A percentile compares a stretch with the other conserved stretches of the same genome.
These are phyloP conservation scores for Trichophyton simii DNA, from an alignment of 2,329 filamentous ascomycete genomes.

Conservation along the genomic window DNA sequence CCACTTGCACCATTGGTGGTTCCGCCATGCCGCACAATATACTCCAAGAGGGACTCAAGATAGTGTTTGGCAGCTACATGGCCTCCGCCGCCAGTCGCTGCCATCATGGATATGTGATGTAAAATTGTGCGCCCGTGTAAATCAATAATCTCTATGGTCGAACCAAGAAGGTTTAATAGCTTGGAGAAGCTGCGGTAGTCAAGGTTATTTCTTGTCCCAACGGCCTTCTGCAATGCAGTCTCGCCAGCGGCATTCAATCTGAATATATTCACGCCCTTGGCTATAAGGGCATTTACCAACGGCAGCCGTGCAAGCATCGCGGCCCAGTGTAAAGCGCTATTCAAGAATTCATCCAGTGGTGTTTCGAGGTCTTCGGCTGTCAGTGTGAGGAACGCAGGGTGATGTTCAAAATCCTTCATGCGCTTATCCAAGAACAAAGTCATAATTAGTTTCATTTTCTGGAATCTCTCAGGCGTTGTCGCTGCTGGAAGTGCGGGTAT, in stretches of 20 bases:
- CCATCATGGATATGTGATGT: constrained; percentile 92
- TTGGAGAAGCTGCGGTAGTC: constrained; percentile 85
- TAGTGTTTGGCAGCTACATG: constrained; percentile 83
- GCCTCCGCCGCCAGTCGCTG: constrained; percentile 84
- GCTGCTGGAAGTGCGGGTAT: constrained; percentile 39
- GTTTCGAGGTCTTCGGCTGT: constrained; percentile 75
- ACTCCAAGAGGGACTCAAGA: constrained; percentile 84
- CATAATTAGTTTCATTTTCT: constrained; percentile 70
- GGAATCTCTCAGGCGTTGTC: constrained; percentile 52
- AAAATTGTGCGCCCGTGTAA: constrained; percentile 81
- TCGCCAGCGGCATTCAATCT: constrained; percentile 82
- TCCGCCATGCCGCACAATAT: constrained; percentile 77
- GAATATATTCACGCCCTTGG: constrained; percentile 73
- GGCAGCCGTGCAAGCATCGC: constrained; percentile 80
- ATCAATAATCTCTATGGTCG: constrained; percentile 83
- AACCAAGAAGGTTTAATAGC: constrained; percentile 73
- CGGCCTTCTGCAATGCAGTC: constrained; percentile 84
- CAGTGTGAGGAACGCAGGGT: constrained; percentile 64
- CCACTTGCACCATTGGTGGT: constrained; percentile 36
- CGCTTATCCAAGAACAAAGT: constrained; percentile 67
- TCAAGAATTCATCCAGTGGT: constrained; percentile 71
- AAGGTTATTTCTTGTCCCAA: constrained; percentile 85
- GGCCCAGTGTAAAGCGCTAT: constrained; percentile 93
- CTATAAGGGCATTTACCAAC: constrained; percentile 67
- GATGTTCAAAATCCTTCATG: constrained; percentile 56